Evolutionary conservation across 1,284 basidiomycete species (phyloP).

Genomic region (Ustilago tritici): DNA sequence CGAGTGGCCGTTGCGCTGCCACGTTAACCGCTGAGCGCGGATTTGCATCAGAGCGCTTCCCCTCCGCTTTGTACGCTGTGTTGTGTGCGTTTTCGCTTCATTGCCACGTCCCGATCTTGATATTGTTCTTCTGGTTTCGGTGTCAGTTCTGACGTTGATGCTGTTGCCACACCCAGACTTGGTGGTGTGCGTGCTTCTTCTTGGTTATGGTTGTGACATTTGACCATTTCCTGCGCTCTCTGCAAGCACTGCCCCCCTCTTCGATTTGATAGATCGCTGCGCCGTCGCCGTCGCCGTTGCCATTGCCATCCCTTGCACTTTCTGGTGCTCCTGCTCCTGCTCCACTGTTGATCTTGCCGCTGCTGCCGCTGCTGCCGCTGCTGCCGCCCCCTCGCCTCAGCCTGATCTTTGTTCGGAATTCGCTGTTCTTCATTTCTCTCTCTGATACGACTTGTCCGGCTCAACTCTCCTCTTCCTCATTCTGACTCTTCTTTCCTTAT

Average conservation of each 20-base stretch:
- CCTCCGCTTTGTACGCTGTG: background rate
- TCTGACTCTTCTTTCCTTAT: slow-evolving; percentile 8
- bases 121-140: background rate
- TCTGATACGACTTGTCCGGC: background rate
- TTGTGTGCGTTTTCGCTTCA: no score
- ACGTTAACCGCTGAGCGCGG: slow-evolving; percentile 11
- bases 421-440: slow-evolving; percentile 21
- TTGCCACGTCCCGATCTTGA: slow-evolving; percentile 6
- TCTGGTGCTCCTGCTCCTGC: background rate
- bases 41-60: slow-evolving; percentile 13
- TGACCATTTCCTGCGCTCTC: slow-evolving; percentile 3
- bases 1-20: background rate
- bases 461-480: slow-evolving; percentile 2
- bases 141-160: background rate
- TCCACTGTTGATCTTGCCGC: background rate
- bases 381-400: background rate
- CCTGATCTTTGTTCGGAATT: slow-evolving; percentile 34
- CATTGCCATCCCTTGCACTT: background rate
- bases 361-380: background rate
- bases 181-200: background rate
- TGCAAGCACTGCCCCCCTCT: background rate
- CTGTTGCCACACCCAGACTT: background rate
- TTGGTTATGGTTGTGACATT: background rate
- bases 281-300: background rate
- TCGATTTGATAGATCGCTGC: slow-evolving; percentile 2